phyloP scores from a whole-genome alignment of 2,329 filamentous ascomycete species.

The Bipolaris cookei region DNA sequence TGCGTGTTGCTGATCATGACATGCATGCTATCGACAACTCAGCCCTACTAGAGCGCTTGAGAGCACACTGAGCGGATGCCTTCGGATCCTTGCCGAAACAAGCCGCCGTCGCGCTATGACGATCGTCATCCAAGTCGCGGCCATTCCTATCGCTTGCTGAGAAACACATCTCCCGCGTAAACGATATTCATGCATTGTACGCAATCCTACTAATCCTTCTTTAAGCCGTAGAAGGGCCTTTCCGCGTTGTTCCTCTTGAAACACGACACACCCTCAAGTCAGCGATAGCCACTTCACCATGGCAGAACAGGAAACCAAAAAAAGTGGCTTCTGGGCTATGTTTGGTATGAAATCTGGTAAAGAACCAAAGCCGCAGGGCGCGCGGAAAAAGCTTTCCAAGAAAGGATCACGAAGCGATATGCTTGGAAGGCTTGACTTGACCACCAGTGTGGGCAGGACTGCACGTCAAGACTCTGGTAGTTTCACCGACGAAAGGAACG shows the following conservation, averaged over 20 bases:
- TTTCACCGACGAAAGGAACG: constrained; percentile 28
- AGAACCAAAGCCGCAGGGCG: constrained; percentile 20
- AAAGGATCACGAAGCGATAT: constrained; percentile 25
- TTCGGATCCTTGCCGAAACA: constrained; percentile 21
- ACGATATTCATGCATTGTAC: constrained; percentile 1
- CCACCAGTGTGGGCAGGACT: constrained; percentile 15
- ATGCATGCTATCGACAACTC: constrained; percentile 5
- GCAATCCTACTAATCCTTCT: background rate
- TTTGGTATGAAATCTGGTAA: constrained; percentile 28
- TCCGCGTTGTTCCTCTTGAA: background rate
- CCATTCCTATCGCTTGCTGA: constrained; percentile 12
- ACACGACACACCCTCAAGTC: background rate
- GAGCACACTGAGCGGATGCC: constrained; percentile 12
- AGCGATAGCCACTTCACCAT: constrained; percentile 15
- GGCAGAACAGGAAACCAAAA: constrained; percentile 28
- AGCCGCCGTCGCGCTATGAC: constrained; percentile 21
- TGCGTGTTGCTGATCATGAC: constrained; percentile 13
- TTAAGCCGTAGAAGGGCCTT: background rate
- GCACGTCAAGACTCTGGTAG: constrained; percentile 34
- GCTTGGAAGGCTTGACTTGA: constrained; percentile 18
- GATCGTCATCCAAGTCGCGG: constrained; percentile 18
- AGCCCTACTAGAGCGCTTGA: background rate
- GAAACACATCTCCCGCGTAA: constrained; percentile 4
- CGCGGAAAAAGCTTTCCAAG: constrained; percentile 35
- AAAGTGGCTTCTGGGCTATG: constrained; percentile 29